Conservation (phyloP, 129 eudicot genomes). For the Gnaphalium uliginosum region DNA sequence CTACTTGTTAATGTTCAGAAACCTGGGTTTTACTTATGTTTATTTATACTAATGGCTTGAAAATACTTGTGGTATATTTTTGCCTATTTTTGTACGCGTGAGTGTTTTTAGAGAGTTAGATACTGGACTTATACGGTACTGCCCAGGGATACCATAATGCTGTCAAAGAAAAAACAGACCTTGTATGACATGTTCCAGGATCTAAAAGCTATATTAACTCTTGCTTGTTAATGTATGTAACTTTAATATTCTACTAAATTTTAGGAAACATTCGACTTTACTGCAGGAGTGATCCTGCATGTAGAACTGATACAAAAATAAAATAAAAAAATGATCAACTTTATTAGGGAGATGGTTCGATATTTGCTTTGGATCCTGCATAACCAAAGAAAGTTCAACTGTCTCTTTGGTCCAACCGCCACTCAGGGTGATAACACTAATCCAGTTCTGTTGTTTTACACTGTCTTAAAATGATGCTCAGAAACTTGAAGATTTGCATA, state of each 20-base stretch:
- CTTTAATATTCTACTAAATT: conserved; percentile 6
- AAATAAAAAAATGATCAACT: conserved; percentile 55
- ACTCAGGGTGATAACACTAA: conserved; percentile 56
- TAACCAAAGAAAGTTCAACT: conserved; percentile 64
- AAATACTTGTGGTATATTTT: neutral
- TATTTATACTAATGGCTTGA: neutral
- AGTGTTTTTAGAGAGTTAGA: conserved; percentile 57
- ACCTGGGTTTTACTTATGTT: too few species aligned
- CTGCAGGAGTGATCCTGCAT: conserved; percentile 70
- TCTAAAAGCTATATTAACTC: conserved; percentile 58
- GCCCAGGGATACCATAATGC: conserved; percentile 88
- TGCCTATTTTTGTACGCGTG: too few species aligned
- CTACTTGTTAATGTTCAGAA: neutral
- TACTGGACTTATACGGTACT: conserved; percentile 78
- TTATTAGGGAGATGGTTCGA: conserved; percentile 75
- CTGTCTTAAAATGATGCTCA: too few species aligned
- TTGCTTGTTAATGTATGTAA: neutral
- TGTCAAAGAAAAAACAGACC: conserved; percentile 70
- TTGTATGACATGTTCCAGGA: conserved; percentile 89
- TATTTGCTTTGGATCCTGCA: conserved; percentile 62
- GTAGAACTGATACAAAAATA: conserved; percentile 18
- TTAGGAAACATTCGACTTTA: conserved; percentile 85
- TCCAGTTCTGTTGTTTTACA: neutral
- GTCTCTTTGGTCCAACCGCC: conserved; percentile 64
- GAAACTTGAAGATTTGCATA: too few species aligned